Evolutionary conservation across 1,139 yeast genomes (phyloP).

Genomic region (Candida sanyaensis): DNA sequence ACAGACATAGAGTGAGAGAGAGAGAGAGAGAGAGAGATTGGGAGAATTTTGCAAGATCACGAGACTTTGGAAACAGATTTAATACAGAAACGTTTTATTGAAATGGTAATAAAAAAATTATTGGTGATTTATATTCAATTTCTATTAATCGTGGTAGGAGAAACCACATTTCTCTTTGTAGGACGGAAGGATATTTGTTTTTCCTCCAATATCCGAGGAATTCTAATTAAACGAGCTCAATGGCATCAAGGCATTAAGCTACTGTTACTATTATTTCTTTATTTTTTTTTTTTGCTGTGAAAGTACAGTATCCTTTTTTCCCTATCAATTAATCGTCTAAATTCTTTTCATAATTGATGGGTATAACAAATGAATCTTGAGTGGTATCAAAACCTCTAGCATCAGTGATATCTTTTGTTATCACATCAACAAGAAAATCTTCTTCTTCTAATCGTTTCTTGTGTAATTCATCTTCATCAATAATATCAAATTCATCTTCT

Average conservation of each 20-base stretch:
- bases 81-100: no score
- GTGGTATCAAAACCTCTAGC: conserved; percentile 64
- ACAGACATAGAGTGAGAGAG: no score
- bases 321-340: conserved; percentile 6
- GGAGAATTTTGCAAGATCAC: no score
- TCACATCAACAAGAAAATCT: conserved; percentile 68
- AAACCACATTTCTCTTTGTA: no score
- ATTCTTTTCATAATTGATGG: conserved; percentile 34
- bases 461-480: conserved; percentile 63
- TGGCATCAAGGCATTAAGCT: no score
- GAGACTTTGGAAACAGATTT: no score
- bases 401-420: conserved; percentile 60
- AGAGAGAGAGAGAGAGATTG: no score
- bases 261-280: neutral
- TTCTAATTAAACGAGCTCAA: neutral
- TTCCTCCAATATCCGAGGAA: no score
- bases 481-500: conserved; percentile 91
- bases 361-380: conserved; percentile 45
- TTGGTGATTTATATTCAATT: no score
- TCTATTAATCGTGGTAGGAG: no score
- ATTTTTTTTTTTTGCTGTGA: neutral
- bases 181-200: no score
- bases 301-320: neutral
- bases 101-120: no score
- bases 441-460: conserved; percentile 67